Conservation (phyloP, 2,329 filamentous ascomycete genomes). For the Colletotrichum filicis region DNA sequence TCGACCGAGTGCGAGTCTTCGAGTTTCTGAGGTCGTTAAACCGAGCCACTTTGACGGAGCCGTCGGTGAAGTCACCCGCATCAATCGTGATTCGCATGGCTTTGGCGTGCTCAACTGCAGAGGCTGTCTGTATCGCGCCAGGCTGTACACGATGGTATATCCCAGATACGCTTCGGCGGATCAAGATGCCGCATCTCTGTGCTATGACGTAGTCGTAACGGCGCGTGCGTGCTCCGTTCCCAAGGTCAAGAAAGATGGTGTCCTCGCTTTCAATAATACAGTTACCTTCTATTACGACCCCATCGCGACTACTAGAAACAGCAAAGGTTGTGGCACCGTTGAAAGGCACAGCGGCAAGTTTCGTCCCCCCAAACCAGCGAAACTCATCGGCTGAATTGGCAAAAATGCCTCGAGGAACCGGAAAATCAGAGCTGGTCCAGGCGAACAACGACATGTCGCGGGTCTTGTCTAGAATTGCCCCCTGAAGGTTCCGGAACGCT, state of each 20-base stretch:
- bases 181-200: neutral
- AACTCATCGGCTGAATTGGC: neutral
- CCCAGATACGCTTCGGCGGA: neutral
- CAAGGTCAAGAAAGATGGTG: neutral
- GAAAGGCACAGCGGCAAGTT: neutral
- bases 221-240: neutral
- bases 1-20: too few species aligned
- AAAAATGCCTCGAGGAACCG: neutral
- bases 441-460: slow-evolving; percentile 10
- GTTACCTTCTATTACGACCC: neutral
- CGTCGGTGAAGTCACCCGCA: too few species aligned
- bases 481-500: slow-evolving; percentile 2
- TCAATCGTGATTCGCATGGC: too few species aligned
- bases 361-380: neutral
- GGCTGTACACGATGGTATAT: neutral
- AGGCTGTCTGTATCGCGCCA: neutral
- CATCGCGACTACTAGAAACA: neutral
- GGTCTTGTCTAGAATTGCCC: neutral
- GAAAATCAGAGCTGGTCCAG: neutral
- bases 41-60: too few species aligned
- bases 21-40: too few species aligned
- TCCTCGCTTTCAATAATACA: neutral
- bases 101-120: neutral
- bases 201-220: too few species aligned
- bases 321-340: neutral